Conservation (phyloP, 1,284 basidiomycete genomes). For the Cryptococcus sp. region DNA sequence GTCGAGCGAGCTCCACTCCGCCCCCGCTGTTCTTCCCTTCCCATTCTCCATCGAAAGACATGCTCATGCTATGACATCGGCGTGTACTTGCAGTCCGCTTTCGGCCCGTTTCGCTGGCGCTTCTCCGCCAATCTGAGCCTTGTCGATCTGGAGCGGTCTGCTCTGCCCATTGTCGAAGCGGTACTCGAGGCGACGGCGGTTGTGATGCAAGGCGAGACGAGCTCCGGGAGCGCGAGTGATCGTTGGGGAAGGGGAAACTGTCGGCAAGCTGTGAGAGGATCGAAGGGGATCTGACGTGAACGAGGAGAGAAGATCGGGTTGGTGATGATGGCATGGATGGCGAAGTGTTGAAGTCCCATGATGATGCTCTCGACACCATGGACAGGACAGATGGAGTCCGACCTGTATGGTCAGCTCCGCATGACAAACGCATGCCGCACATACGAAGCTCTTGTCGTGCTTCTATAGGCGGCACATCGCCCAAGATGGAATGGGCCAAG, state of each 20-base stretch:
- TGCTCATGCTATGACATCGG: constrained; percentile 18
- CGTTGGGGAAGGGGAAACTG: constrained; percentile 8
- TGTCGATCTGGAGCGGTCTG: constrained; percentile 5
- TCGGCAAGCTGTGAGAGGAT: constrained; percentile 14
- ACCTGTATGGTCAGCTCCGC: constrained; percentile 8
- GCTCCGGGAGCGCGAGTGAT: constrained; percentile 9
- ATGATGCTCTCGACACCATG: constrained; percentile 27
- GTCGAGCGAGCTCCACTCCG: not conserved
- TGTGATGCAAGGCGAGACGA: constrained; percentile 16
- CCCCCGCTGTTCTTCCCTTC: not conserved
- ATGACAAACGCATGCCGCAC: not conserved
- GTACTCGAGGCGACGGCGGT: constrained; percentile 30
- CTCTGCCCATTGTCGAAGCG: constrained; percentile 38
- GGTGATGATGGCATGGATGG: constrained; percentile 26
- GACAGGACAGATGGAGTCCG: constrained; percentile 32
- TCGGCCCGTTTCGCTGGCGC: constrained; percentile 1
- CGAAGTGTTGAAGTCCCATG: constrained; percentile 36
- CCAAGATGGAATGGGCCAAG: constrained; percentile 30
- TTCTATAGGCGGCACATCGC: constrained; percentile 24
- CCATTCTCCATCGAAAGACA: constrained; percentile 16
- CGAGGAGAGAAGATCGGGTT: constrained; percentile 7
- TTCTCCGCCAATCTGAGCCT: not conserved
- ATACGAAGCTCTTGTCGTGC: constrained; percentile 36
- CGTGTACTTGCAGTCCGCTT: constrained; percentile 11
- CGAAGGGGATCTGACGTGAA: constrained; percentile 14